Percentiles rank a stretch among this genome's conserved stretches.
Conservation (phyloP, 768 basidiomycete genomes). For the Amanita phalloides region DNA sequence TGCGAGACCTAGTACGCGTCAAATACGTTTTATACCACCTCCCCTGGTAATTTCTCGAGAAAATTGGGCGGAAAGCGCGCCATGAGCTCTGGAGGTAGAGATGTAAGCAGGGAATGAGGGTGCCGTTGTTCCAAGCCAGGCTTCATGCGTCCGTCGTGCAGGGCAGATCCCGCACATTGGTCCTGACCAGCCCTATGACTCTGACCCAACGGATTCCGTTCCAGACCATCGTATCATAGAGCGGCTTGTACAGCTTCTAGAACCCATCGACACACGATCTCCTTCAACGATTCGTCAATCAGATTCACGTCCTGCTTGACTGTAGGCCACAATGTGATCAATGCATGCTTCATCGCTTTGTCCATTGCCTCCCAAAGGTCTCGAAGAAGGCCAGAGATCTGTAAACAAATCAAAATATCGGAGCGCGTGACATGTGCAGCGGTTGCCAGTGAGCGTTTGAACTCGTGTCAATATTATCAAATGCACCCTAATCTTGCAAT, state of each 20-base stretch:
- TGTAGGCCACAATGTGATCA: not conserved
- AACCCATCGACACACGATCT: too few relatives aligned
- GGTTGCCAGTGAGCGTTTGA: not conserved
- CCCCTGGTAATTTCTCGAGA: too few relatives aligned
- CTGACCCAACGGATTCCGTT: not conserved
- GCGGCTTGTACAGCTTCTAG: too few relatives aligned
- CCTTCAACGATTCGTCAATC: too few relatives aligned
- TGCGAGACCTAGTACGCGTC: too few relatives aligned
- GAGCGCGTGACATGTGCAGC: not conserved
- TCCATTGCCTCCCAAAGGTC: too few relatives aligned
- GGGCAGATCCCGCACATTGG: not conserved
- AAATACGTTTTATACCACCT: too few relatives aligned
- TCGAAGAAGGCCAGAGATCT: not conserved
- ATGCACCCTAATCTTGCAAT: not conserved
- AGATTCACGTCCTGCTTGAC: too few relatives aligned
- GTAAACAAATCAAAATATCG: not conserved
- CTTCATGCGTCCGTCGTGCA: not conserved
- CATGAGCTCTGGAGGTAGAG: not conserved
- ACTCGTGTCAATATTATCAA: not conserved
- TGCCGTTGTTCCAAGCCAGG: not conserved
- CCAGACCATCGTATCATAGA: not conserved
- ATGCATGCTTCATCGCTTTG: not conserved
- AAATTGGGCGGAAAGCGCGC: too few relatives aligned
- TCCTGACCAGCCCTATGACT: not conserved
- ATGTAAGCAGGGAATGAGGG: not conserved